Base-by-base conservation (phyloP, 2,329 filamentous ascomycete genomes). In the Fusarium buharicum region DNA sequence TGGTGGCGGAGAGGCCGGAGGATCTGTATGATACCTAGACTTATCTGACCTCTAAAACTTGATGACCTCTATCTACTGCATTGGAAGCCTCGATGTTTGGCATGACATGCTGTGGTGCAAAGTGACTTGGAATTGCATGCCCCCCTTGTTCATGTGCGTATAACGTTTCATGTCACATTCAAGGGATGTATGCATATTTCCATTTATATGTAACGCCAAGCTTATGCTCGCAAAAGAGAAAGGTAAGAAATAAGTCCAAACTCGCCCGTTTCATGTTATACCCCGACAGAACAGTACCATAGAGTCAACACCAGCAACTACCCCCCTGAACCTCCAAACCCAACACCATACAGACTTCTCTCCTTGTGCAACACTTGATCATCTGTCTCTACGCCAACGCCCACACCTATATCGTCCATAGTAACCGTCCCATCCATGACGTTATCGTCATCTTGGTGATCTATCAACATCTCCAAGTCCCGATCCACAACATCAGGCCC, bases 401-500 rank as follows among this genome's bases (percentile, higher is more conserved):
- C 61, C 14, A 39, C 55, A 9, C 56, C 54, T 34, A 71, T 55
- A 3, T 59, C 67, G 4, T 61, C 63, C 50, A 73, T 68, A 6
- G 16, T 54, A 9, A 54, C 54, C 6, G 52, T 59, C 16, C 55
- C 57, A 27, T 58, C 61, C 37, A 66, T 62, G 12, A 39, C 50
- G 16, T 71, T 74, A 2, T 80, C 79, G 0, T 82, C 79, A 17
- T 77, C 75, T 24, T 77, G 73, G 36, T 81, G 78, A 52, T 81
- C 77, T 31, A 84, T 82, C 53, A 84, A 62, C 81, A 84, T 83
- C 39, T 83, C 82, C 59, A 84, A 62, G 50, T 84, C 82, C 14
- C 77, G 74, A 34, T 84, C 81, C 27, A 82, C 78, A 1, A 78
- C 74, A 38, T 79, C 77, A 8, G 78, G 50, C 22, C 67, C 66